Percentiles rank a stretch among this genome's conserved stretches.
Conservation (phyloP, 768 basidiomycete genomes). For the Infundibulicybe gibba region DNA sequence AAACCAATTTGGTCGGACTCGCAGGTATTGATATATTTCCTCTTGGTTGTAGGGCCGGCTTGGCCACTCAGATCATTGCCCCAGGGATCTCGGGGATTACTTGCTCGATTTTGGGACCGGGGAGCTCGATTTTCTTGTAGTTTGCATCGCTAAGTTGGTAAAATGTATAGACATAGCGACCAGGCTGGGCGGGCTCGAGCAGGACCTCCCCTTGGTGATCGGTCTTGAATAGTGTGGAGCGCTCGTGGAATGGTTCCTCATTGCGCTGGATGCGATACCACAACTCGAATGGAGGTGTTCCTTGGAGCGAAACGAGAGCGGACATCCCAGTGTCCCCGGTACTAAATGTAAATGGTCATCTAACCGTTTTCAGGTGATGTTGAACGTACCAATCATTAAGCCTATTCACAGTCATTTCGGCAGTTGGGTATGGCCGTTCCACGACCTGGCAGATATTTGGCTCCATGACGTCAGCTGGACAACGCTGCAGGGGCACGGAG, state of each 20-base stretch:
- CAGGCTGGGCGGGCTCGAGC: conserved; percentile 79
- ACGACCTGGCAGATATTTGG: conserved; percentile 74
- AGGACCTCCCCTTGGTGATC: conserved; percentile 68
- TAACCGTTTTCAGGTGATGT: neutral
- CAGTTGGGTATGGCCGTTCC: conserved; percentile 67
- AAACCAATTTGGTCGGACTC: conserved; percentile 69
- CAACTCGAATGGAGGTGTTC: conserved; percentile 82
- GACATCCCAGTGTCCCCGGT: conserved; percentile 87
- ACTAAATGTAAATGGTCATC: conserved; percentile 26
- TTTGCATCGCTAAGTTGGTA: conserved; percentile 73
- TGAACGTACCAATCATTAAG: conserved; percentile 76
- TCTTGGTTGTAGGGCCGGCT: conserved; percentile 33
- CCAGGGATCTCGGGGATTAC: conserved; percentile 81
- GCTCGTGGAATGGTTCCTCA: conserved; percentile 52
- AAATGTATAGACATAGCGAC: conserved; percentile 81
- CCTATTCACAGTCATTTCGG: conserved; percentile 80
- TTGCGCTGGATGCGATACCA: conserved; percentile 70
- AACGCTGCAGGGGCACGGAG: conserved; percentile 38
- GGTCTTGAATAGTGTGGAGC: conserved; percentile 51
- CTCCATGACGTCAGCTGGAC: conserved; percentile 74
- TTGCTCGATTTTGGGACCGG: conserved; percentile 74
- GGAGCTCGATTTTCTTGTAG: conserved; percentile 70
- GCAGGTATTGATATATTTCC: conserved; percentile 65
- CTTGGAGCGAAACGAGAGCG: conserved; percentile 77
- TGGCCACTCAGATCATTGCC: conserved; percentile 56